Base-by-base conservation (phyloP, 2,329 filamentous ascomycete species). In the Colletotrichum endophyticum region DNA sequence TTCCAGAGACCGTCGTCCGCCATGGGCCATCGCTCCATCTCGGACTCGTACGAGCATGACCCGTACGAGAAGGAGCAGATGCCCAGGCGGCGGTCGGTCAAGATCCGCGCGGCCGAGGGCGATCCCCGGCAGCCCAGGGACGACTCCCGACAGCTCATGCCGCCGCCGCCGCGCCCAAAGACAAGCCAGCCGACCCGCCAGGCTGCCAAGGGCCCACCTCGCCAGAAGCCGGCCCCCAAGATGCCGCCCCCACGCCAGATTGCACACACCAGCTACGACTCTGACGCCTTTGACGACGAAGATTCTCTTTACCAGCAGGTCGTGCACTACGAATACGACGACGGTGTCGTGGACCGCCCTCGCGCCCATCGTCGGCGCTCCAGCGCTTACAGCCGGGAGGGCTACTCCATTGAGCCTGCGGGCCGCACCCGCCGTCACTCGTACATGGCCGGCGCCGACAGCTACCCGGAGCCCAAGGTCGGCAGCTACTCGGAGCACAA, bases 121-220 rank as follows among this genome's bases (percentile, higher is more conserved):
- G 87, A 89, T 2, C 88, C 89, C 68, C 85, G 87, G 36, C 82
- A 80, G 66, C 83, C 84, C 36, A 80, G 84, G 9, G 85, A 88
- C 1, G 87, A 89, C 2, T 88, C 89, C 68, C 85, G 87, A 36
- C 82, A 80, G 66, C 83, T 84, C 34, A 90, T 90, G 89, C 89
- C 90, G 27, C 89, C 89, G 6, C 82, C 83, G 12, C 80, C 83
- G 9, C 64, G 28, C 73, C 61, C 81, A 80, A 64, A 79, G 78
- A 22, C 76, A 80, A 15, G 70, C 72, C 8, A 78, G 77, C n/a
- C 80, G 78, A 36, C 81, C 80, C 67, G 79, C 74, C 63, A 82
- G 59, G 78, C 82, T 34, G 12, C 81, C 82, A 68, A 62, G 19
- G 28, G 28, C n/a, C 81, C 80, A 12, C 81, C 84, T 5, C 59